Percentiles rank a stretch among this genome's conserved stretches.
Evolutionary conservation across 1,284 basidiomycete species (phyloP).

Genomic region (Inonotus hispidus): DNA sequence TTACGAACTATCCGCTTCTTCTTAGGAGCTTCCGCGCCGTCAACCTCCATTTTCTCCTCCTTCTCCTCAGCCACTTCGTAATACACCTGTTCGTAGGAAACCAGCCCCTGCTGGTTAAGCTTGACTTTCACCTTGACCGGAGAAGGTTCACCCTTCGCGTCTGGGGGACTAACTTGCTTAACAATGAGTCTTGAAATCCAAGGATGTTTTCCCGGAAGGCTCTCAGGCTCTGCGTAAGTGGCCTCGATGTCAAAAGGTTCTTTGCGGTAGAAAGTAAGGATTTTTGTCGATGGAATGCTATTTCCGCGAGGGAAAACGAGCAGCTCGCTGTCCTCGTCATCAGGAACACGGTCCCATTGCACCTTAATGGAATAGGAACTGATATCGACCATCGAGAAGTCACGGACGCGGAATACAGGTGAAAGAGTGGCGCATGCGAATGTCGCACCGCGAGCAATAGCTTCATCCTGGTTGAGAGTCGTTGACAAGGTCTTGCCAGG

Average conservation of each 20-base stretch:
- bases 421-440: constrained; percentile 93
- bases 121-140: constrained; percentile 87
- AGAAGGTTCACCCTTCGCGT: constrained; percentile 65
- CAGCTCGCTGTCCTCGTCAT: constrained; percentile 85
- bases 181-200: constrained; percentile 78
- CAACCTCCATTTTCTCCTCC: constrained; percentile 64
- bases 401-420: constrained; percentile 92
- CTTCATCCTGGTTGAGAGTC: constrained; percentile 95
- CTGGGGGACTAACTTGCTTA: constrained; percentile 65
- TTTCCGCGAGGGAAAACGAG: constrained; percentile 83
- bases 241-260: constrained; percentile 84
- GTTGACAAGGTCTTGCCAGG: constrained; percentile 69
- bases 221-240: constrained; percentile 63
- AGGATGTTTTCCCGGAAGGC: constrained; percentile 74
- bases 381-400: constrained; percentile 84
- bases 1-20: constrained; percentile 82
- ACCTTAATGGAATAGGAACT: constrained; percentile 84
- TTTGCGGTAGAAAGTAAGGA: constrained; percentile 90
- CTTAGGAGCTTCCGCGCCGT: constrained; percentile 54
- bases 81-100: constrained; percentile 83
- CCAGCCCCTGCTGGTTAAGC: constrained; percentile 78
- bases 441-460: constrained; percentile 88
- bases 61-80: constrained; percentile 82
- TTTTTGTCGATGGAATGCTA: constrained; percentile 84
- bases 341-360: constrained; percentile 69